Base-by-base conservation (phyloP, 2,329 filamentous ascomycete species). In the Domatiomyces globalis region DNA sequence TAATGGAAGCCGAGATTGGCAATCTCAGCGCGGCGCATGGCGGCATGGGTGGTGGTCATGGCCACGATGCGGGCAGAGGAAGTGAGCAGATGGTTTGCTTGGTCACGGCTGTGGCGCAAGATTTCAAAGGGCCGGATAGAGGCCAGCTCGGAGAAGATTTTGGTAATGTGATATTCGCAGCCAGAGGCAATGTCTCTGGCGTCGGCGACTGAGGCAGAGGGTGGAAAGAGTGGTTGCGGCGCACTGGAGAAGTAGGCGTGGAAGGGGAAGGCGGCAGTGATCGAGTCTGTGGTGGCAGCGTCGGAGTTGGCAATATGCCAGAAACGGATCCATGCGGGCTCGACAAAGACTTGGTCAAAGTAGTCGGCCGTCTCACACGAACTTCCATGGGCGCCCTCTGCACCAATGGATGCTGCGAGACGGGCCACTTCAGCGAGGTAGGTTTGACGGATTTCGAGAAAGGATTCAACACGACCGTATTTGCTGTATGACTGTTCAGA, bases 21-120 rank as follows among this genome's bases (percentile, higher is more conserved):
- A 61, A 98, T 96, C 62, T 96, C 90, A 56, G 87, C 81, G 56
- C 90, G 77, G 55, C 88, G 81, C 77, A 98, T 98, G 1, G 92
- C 92, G 4, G 92, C 94, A 67, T 98, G 92, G 0, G 94, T 98
- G 3, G 89, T 94, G 17, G 92, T 98, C 94, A 98, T 98, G 52
- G 92, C 94, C 58, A 98, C 84, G 56, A 98, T 92, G 36, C 92
- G 83, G n/a, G 94, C 94, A 68, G 96, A 90, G 62, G 88, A 95
- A 5, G 88, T 84, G 33, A 98, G 78, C 5, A 98, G 79, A 63
- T 98, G 98, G 66, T 96, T 96, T 49, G 89, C 85, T 70, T 94
- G 95, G 65, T 98, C 92, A 36, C 85, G 82, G 57, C 89, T 85
- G 51, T 84, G 83, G 49, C 88, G 81, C 51, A 98, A 71, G 48